Base-by-base conservation (phyloP, 2,329 filamentous ascomycete species). In the Emmonsia crescens region DNA sequence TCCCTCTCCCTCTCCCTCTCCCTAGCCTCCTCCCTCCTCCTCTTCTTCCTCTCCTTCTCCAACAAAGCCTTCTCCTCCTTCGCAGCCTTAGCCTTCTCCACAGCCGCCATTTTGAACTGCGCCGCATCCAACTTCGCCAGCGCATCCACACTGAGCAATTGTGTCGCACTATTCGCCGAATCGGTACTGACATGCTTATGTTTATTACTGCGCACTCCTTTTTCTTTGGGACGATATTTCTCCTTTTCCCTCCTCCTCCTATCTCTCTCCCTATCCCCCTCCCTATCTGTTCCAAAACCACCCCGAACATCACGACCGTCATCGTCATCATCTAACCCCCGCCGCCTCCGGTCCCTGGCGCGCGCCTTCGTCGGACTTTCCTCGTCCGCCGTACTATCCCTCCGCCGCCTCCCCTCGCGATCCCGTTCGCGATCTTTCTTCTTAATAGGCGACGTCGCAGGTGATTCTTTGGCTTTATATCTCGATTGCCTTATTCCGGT, bases 111-210 rank as follows among this genome's bases (percentile, higher is more conserved):
- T 64, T 83, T 81, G 31, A 81, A 78, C 72, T 89, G 86, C 60
- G 83, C 75, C 57, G 83, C 79, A 67, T 90, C 82, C 55, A 92
- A 74, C 68, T 85, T 83, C 14, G 85, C 86, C 57, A 92, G 74
- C 5, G 87, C 85, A 67, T 84, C 82, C 2, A 70, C 63, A 74
- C 77, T 73, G 69, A 85, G 68, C 16, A 79, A 63, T 63, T 75
- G 72, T 0, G 74, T 75, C 9, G 71, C 72, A 64, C 76, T 78
- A 64, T 74, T 76, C 5, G 75, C 72, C 19, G 76, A 79, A 38
- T 76, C 76, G 0, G 71, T 72, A 54, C 75, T 77, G 51, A 71
- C 67, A 70, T 73, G 74, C 67, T 76, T 78, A 63, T 65, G 68
- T 59, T 61, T 51, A 1, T 27, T 65, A 64, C 67, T 62, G 58